A percentile compares a stretch with the other conserved stretches of the same genome.
Evolutionary conservation across 768 basidiomycete species (phyloP).

Genomic region (Pleurotus eryngii): DNA sequence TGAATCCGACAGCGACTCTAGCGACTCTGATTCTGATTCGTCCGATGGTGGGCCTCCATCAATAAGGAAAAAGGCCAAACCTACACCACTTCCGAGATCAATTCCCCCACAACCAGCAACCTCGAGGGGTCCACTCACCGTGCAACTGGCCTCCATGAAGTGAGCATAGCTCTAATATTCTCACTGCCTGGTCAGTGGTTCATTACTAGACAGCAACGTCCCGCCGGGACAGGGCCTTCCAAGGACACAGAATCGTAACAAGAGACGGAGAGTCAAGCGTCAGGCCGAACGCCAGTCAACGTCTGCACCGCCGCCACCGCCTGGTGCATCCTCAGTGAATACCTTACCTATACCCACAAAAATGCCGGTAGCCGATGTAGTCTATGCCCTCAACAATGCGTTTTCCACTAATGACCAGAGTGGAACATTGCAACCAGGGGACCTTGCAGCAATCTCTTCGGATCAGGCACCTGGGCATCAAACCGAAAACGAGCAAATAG

Average conservation of each 20-base stretch:
- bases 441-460: neutral
- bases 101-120: neutral
- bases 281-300: constrained; percentile 19
- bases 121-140: neutral
- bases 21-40: constrained; percentile 23
- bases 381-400: constrained; percentile 8
- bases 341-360: constrained; percentile 31
- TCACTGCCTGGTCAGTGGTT: neutral
- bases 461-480: neutral
- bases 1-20: neutral
- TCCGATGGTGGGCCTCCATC: constrained; percentile 16
- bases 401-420: constrained; percentile 6
- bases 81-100: neutral
- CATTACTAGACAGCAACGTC: constrained; percentile 20
- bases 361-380: constrained; percentile 10
- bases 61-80: neutral
- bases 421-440: constrained; percentile 1
- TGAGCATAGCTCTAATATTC: neutral
- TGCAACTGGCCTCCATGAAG: neutral
- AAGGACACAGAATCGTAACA: constrained; percentile 53
- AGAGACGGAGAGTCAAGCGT: constrained; percentile 50
- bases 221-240: constrained; percentile 62
- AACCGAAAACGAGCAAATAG: constrained; percentile 9
- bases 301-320: constrained; percentile 17
- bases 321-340: constrained; percentile 39